phyloP scores from a whole-genome alignment of 257 asterid genomes.

The Solanum habrochaites region DNA sequence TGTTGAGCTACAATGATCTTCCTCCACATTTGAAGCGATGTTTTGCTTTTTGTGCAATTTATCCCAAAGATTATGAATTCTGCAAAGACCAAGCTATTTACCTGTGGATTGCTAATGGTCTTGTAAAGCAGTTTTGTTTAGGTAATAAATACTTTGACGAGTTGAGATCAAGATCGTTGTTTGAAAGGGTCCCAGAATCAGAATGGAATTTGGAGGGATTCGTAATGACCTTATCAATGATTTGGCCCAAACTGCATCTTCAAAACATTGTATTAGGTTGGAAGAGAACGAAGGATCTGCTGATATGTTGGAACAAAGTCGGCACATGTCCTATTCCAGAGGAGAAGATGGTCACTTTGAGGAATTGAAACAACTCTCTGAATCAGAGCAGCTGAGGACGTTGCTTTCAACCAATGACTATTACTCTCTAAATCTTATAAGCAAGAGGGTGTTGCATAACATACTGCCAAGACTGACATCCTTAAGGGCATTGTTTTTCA shows the following conservation, averaged over 20 bases:
- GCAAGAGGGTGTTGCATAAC: not conserved
- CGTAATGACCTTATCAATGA: constrained; percentile 1
- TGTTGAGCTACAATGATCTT: constrained; percentile 1
- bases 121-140: not conserved
- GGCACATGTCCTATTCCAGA: not conserved
- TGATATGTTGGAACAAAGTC: too few relatives aligned
- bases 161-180: not conserved
- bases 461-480: not conserved
- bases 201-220: not conserved
- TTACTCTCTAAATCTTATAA: accelerated
- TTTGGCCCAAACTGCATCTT: not conserved
- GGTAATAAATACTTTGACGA: not conserved
- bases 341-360: not conserved
- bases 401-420: accelerated
- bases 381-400: not conserved
- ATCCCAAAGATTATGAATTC: not conserved
- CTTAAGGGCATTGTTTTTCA: not conserved
- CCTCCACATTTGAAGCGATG: not conserved
- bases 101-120: constrained; percentile 5
- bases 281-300: not conserved
- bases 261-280: too few relatives aligned
- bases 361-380: not conserved
- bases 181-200: not conserved
- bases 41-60: not conserved
- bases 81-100: not conserved